Conservation (phyloP, 257 asterid species). For the Penstemon davidsonii region DNA sequence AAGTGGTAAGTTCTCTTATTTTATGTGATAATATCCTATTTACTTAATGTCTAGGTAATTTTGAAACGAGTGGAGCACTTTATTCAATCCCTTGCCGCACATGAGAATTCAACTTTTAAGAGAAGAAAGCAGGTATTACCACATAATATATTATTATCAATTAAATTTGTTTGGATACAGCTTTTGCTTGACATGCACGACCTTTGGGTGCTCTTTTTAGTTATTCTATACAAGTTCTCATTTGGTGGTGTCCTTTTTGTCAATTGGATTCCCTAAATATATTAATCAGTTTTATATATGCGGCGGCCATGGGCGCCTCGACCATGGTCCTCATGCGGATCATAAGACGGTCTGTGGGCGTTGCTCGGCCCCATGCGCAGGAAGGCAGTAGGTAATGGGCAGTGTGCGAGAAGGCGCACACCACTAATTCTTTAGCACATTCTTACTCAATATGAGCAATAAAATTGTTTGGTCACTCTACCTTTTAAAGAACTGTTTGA, state of each 20-base stretch:
- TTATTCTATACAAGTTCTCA: constrained; percentile 14
- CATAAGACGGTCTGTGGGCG: too few relatives aligned
- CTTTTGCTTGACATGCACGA: constrained; percentile 13
- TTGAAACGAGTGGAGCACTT: constrained; percentile 54
- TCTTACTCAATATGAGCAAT: constrained; percentile 7
- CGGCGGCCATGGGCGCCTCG: too few relatives aligned
- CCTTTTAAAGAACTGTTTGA: constrained; percentile 2
- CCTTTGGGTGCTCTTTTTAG: not conserved
- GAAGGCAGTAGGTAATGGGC: too few relatives aligned
- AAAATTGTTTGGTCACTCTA: too few relatives aligned
- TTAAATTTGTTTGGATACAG: constrained; percentile 9
- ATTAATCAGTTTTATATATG: not conserved
- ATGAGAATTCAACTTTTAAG: constrained; percentile 51
- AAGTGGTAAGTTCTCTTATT: constrained; percentile 3
- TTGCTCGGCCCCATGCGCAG: too few relatives aligned
- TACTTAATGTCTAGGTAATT: constrained; percentile 44
- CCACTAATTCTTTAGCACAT: constrained; percentile 17
- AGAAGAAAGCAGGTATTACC: constrained; percentile 48
- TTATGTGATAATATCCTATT: constrained; percentile 23
- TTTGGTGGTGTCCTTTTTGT: constrained; percentile 14
- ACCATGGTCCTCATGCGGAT: too few relatives aligned
- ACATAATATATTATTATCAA: constrained; percentile 5
- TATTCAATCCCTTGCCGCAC: constrained; percentile 48
- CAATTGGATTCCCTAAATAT: not conserved
- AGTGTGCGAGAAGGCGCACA: too few relatives aligned